A percentile compares a stretch with the other conserved stretches of the same genome.
Conservation (phyloP, 2,329 filamentous ascomycete genomes). For the Alternaria triticimaculans region DNA sequence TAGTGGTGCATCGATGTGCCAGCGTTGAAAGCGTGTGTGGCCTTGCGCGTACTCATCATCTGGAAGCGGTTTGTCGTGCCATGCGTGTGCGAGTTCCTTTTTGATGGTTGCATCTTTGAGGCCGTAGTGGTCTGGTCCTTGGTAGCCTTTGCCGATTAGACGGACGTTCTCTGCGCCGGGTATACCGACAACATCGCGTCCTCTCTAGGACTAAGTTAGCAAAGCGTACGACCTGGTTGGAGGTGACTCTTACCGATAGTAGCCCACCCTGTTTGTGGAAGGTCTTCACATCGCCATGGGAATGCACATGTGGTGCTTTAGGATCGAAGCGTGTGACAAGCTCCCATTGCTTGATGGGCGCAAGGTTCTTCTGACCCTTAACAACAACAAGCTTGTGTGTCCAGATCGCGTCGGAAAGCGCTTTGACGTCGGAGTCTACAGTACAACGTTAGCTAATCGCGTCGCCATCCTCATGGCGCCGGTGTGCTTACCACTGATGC, state of each 20-base stretch:
- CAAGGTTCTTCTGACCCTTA: slow-evolving; percentile 52
- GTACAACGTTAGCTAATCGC: not conserved
- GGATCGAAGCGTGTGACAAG: slow-evolving; percentile 54
- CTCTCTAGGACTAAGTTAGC: not conserved
- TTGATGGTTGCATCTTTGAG: slow-evolving; percentile 48
- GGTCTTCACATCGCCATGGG: slow-evolving; percentile 52
- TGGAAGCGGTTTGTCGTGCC: slow-evolving; percentile 48
- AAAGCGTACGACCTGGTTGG: rapidly evolving
- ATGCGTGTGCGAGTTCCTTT: slow-evolving; percentile 45
- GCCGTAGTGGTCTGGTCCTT: slow-evolving; percentile 55
- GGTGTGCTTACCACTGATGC: slow-evolving; percentile 28
- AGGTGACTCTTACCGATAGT: slow-evolving; percentile 43
- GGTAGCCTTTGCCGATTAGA: slow-evolving; percentile 56
- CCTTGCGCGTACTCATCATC: slow-evolving; percentile 57
- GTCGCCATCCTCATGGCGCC: not conserved
- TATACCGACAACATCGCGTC: slow-evolving; percentile 26
- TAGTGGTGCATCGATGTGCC: slow-evolving; percentile 59
- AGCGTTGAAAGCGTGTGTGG: slow-evolving; percentile 56
- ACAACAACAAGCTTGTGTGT: slow-evolving; percentile 54
- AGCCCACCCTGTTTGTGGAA: slow-evolving; percentile 53
- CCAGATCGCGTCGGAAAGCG: slow-evolving; percentile 52
- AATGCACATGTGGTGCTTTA: slow-evolving; percentile 50
- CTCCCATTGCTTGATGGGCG: slow-evolving; percentile 55
- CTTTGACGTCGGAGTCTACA: slow-evolving; percentile 3
- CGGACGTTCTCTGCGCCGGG: slow-evolving; percentile 55